Evolutionary conservation across 1,139 yeast species (phyloP).

Genomic region (Sugiyamaella xylanicola): DNA sequence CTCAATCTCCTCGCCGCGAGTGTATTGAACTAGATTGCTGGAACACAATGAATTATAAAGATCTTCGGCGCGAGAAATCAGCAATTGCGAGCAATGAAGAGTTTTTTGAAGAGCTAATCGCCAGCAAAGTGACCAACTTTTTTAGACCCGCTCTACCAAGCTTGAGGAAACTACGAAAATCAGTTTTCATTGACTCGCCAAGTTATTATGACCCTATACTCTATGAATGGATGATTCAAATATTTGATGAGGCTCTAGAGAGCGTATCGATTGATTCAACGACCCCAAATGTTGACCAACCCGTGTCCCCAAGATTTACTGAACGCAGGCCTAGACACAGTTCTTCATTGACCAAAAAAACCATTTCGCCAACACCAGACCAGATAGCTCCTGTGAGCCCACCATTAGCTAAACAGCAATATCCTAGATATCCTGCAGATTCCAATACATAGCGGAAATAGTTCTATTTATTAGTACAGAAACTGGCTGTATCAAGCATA

Average conservation of each 20-base stretch:
- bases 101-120: slow-evolving; percentile 18
- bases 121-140: slow-evolving; percentile 9
- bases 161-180: slow-evolving; percentile 12
- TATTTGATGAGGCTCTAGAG: slow-evolving; percentile 16
- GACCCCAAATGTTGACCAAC: too few species aligned
- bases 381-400: too few species aligned
- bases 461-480: too few species aligned
- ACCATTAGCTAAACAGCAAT: too few species aligned
- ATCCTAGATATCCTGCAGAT: too few species aligned
- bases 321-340: too few species aligned
- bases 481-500: too few species aligned
- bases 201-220: slow-evolving; percentile 15
- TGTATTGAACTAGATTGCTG: slow-evolving; percentile 21
- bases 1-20: slow-evolving; percentile 10
- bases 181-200: slow-evolving; percentile 16
- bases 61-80: slow-evolving; percentile 17
- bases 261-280: too few species aligned
- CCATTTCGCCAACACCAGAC: too few species aligned
- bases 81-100: slow-evolving; percentile 22
- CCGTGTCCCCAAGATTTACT: too few species aligned
- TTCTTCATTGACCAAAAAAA: too few species aligned
- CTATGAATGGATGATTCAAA: slow-evolving; percentile 18
- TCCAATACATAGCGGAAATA: too few species aligned
- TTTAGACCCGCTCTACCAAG: slow-evolving; percentile 18
- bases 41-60: slow-evolving; percentile 18